Evolutionary conservation across 2,329 filamentous ascomycete genomes (phyloP), one percentile per base, ranked within the genome.

Genomic region (Penicillium sp.): DNA sequence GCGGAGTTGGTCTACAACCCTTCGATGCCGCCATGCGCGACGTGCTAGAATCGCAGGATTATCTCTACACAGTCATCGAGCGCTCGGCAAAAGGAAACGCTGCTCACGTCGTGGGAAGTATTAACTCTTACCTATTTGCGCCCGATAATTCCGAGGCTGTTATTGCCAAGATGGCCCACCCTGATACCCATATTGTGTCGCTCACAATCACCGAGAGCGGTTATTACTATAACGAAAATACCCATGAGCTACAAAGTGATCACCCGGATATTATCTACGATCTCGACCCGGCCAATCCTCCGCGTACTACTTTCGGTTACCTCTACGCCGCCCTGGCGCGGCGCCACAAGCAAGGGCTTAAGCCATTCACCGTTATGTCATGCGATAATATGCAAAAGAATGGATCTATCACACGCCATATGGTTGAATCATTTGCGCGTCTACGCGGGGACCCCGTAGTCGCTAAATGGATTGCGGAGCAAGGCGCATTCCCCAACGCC

Each of bases 361-460:
- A 76, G 67, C 81, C 81, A 43, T 83, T 83, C 68, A 83, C 81
- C 60, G 80, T 83, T 29, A 64, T 83, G 65, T 83, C 81, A 4
- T 83, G 81, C 67, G 81, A 83, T 68, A 83, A 83, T 73, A 83
- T 83, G 81, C 81, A 82, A 72, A 81, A 81, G 74, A 83, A 83
- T 68, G 81, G 81, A 53, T 71, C 77, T 68, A 83, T 83, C 70
- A 81, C 79, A 6, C 79, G 79, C 37, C 65, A 74, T 69, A 83
- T 83, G 81, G 78, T 83, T 35, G 66, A 74, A 60, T 78, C 80
- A 1, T 83, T 83, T 63, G 81, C 81, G 1, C 74, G 73, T 31
- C 72, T 80, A 44, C 76, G 74, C 57, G 39, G 39, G 10, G 73
- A 81, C 72, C 76, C 81, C 2, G 74, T 76, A 35, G 56, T 83